phyloP scores from a whole-genome alignment of 2,329 filamentous ascomycete species.

The Colletotrichum ledebouriae region DNA sequence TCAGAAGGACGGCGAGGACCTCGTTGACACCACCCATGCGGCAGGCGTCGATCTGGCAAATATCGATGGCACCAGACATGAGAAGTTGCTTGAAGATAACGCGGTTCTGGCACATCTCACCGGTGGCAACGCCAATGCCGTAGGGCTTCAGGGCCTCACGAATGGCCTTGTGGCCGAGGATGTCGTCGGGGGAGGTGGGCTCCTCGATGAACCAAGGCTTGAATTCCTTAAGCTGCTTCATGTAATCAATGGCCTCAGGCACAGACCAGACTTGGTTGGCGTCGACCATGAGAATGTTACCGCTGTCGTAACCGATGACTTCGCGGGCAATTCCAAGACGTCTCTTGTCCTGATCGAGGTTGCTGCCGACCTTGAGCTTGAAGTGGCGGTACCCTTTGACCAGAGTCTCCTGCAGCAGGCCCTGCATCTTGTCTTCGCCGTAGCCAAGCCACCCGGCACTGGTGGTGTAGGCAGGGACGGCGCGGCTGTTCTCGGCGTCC shows the following conservation, averaged over 20 bases:
- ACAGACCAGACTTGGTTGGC: conserved; percentile 95
- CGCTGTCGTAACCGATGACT: conserved; percentile 85
- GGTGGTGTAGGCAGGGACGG: conserved; percentile 92
- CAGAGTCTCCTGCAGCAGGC: conserved; percentile 79
- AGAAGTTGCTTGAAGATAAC: conserved; percentile 95
- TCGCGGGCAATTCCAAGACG: conserved; percentile 81
- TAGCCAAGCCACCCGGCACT: conserved; percentile 94
- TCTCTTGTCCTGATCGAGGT: conserved; percentile 77
- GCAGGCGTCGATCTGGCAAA: conserved; percentile 92
- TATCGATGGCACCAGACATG: conserved; percentile 82
- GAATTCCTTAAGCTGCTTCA: conserved; percentile 85
- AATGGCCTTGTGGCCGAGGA: conserved; percentile 88
- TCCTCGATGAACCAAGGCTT: conserved; percentile 96
- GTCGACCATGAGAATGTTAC: conserved; percentile 91
- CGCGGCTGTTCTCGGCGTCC: conserved; percentile 79
- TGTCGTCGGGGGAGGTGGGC: conserved; percentile 90
- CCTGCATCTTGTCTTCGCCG: conserved; percentile 87
- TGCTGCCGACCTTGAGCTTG: conserved; percentile 89
- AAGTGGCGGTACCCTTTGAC: conserved; percentile 85
- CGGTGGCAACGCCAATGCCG: conserved; percentile 87
- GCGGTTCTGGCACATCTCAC: conserved; percentile 96
- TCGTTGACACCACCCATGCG: conserved; percentile 92
- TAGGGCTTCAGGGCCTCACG: conserved; percentile 81
- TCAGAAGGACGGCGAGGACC: conserved; percentile 88
- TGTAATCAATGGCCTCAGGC: conserved; percentile 88